Conservation (phyloP, 768 basidiomycete genomes). For the Mycena amicta region DNA sequence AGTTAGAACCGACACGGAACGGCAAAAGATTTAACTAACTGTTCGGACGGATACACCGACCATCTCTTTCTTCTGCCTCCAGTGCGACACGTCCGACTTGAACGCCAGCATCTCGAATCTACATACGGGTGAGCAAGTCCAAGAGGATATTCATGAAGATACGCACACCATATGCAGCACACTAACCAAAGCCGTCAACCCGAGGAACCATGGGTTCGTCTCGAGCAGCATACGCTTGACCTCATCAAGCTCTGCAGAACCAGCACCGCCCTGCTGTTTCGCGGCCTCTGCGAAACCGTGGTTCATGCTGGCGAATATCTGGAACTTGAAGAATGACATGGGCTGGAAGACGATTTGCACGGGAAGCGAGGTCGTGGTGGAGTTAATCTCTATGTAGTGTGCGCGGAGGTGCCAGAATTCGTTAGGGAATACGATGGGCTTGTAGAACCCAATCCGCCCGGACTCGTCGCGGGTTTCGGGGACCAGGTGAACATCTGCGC, state of each 20-base stretch:
- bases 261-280: conserved; percentile 67
- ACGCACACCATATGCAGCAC: conserved; percentile 85
- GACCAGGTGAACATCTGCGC: conserved; percentile 64
- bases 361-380: conserved; percentile 77
- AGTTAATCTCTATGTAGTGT: conserved; percentile 83
- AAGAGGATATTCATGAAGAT: conserved; percentile 6
- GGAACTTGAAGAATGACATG: conserved; percentile 86
- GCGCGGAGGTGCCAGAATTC: conserved; percentile 92
- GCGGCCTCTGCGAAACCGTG: conserved; percentile 85
- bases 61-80: conserved; percentile 93
- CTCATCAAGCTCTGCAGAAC: conserved; percentile 84
- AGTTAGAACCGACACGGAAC: too few species aligned
- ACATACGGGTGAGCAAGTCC: conserved; percentile 7
- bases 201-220: conserved; percentile 88
- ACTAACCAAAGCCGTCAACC: conserved; percentile 81
- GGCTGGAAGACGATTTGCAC: conserved; percentile 84
- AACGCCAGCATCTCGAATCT: conserved; percentile 97
- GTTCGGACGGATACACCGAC: conserved; percentile 90
- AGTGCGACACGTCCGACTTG: conserved; percentile 92
- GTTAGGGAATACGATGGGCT: conserved; percentile 89
- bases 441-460: conserved; percentile 72
- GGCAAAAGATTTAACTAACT: too few species aligned
- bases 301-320: conserved; percentile 82
- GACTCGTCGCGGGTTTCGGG: conserved; percentile 62
- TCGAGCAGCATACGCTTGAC: conserved; percentile 92